Evolutionary conservation across 2,329 filamentous ascomycete genomes (phyloP).

Genomic region (Chaetomiaceae sp.): DNA sequence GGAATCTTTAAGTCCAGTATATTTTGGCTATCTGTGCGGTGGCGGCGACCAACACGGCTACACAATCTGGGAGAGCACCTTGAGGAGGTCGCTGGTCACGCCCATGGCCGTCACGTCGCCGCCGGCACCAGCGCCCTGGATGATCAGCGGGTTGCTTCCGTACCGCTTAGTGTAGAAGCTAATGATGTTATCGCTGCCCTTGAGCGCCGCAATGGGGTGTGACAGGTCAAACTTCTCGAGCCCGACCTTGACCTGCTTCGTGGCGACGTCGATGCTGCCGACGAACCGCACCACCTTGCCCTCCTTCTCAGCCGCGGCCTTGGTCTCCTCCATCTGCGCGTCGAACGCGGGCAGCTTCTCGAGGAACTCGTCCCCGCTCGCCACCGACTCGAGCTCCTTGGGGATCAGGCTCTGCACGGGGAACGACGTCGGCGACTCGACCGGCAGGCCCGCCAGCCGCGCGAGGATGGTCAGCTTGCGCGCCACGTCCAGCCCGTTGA

Average conservation of each 20-base stretch:
- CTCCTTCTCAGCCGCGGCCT: constrained; percentile 76
- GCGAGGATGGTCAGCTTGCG: constrained; percentile 94
- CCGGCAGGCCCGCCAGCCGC: constrained; percentile 72
- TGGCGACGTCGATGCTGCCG: constrained; percentile 82
- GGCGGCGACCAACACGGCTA: background rate
- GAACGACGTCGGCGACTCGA: constrained; percentile 82
- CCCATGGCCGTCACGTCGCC: constrained; percentile 98
- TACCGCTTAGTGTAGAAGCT: constrained; percentile 98
- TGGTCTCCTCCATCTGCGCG: constrained; percentile 81
- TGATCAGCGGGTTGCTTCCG: constrained; percentile 81
- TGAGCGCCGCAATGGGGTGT: constrained; percentile 87
- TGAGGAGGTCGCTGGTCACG: constrained; percentile 87
- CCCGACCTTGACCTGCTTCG: constrained; percentile 82
- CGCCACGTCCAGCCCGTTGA: constrained; percentile 88
- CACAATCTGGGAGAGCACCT: constrained; percentile 69
- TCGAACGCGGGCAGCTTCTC: constrained; percentile 76
- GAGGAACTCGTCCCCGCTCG: constrained; percentile 82
- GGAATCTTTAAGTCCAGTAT: background rate
- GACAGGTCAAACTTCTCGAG: constrained; percentile 83
- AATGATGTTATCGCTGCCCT: constrained; percentile 98
- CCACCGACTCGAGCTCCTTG: constrained; percentile 71
- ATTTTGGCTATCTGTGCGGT: background rate
- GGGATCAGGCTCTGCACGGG: constrained; percentile 93
- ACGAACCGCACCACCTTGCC: constrained; percentile 94
- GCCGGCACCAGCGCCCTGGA: constrained; percentile 91